Evolutionary conservation across 2,329 filamentous ascomycete species (phyloP).

Genomic region (Cercospora citrullina): DNA sequence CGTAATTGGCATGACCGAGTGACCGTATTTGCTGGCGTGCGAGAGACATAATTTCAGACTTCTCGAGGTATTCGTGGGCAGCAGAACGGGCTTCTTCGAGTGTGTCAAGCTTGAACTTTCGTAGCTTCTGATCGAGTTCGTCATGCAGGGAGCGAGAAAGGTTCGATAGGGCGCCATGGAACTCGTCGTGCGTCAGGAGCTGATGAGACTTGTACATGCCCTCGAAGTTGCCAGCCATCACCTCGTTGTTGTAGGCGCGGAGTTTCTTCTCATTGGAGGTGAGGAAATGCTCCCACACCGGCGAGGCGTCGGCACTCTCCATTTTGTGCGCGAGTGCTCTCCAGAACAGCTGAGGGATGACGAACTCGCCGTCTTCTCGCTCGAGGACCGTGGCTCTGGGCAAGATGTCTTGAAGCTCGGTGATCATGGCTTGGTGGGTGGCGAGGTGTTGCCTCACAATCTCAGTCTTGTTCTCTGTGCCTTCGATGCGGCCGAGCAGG

Average conservation of each 20-base stretch:
- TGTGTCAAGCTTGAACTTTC: slow-evolving; percentile 6
- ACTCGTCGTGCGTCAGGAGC: slow-evolving; percentile 24
- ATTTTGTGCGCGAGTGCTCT: slow-evolving; percentile 61
- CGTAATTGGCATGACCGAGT: slow-evolving; percentile 36
- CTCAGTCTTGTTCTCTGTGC: slow-evolving; percentile 1
- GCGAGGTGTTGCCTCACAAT: slow-evolving; percentile 1
- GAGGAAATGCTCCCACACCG: slow-evolving; percentile 36
- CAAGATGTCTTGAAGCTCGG: slow-evolving; percentile 14
- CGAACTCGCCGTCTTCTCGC: slow-evolving; percentile 49
- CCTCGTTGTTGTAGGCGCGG: slow-evolving; percentile 41
- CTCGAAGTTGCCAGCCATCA: slow-evolving; percentile 20
- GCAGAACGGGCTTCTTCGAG: slow-evolving; percentile 9
- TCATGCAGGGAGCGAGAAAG: slow-evolving; percentile 19
- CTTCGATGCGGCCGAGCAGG: slow-evolving; percentile 14
- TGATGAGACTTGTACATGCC: slow-evolving; percentile 15
- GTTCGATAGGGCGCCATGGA: slow-evolving; percentile 13
- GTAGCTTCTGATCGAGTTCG: slow-evolving; percentile 17
- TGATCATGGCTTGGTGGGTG: slow-evolving; percentile 9
- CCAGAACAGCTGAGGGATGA: slow-evolving; percentile 65
- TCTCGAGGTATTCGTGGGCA: slow-evolving; percentile 16
- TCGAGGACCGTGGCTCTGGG: slow-evolving; percentile 9
- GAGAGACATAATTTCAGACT: slow-evolving; percentile 14
- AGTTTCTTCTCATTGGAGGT: slow-evolving; percentile 42
- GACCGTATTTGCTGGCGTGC: slow-evolving; percentile 26
- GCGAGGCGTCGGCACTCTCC: slow-evolving; percentile 46